A percentile compares a stretch with the other conserved stretches of the same genome.
Conservation (phyloP, 192 early-diverging fungal species). For the Hyaloraphidium curvatum region DNA sequence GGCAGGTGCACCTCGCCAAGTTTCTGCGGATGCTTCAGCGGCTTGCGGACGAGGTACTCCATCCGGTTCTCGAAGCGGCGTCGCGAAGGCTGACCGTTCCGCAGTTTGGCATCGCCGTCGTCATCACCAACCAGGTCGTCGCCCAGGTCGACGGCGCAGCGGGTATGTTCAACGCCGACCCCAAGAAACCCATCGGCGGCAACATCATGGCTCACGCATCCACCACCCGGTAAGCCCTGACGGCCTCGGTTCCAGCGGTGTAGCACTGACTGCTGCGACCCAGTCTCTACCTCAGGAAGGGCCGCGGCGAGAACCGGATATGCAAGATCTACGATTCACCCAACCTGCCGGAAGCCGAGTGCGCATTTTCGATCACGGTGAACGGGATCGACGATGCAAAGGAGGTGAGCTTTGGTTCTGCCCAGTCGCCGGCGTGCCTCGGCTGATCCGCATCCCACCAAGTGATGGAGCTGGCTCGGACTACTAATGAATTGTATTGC, state of each 20-base stretch:
- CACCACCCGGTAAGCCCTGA: constrained; percentile 54
- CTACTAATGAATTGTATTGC: no score
- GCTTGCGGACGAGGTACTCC: constrained; percentile 69
- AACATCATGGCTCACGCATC: constrained; percentile 98
- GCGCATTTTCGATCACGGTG: constrained; percentile 70
- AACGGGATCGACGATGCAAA: constrained; percentile 80
- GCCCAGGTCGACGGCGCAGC: constrained; percentile 77
- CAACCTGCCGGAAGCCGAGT: constrained; percentile 78
- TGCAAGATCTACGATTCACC: constrained; percentile 98
- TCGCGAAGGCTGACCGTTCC: neutral
- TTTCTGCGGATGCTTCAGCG: constrained; percentile 69
- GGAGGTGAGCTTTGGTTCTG: constrained; percentile 29
- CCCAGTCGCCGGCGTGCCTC: no score
- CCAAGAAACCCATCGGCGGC: constrained; percentile 93
- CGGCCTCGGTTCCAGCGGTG: neutral
- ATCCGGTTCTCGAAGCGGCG: neutral
- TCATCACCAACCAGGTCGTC: constrained; percentile 96
- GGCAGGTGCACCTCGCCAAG: constrained; percentile 84
- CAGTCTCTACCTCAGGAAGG: constrained; percentile 78
- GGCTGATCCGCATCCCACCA: no score
- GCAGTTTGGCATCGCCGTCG: constrained; percentile 87
- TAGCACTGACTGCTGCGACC: neutral
- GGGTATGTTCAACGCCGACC: constrained; percentile 72
- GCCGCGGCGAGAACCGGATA: constrained; percentile 69
- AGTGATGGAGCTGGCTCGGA: no score